phyloP scores from a whole-genome alignment of 805 yeast genomes.

The Candida caryicola region DNA sequence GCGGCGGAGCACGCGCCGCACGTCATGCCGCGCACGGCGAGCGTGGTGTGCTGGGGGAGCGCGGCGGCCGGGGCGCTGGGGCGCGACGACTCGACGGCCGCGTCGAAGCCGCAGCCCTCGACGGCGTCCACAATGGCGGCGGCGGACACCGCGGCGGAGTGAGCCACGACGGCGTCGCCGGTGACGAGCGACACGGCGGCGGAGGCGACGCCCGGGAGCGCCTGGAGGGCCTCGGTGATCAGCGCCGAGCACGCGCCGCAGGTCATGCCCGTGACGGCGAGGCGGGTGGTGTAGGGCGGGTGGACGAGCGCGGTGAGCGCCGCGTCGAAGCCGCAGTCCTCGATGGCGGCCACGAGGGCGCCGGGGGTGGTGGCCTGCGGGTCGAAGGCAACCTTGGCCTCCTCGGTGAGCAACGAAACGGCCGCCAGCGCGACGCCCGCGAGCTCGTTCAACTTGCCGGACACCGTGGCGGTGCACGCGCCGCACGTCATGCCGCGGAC shows the following conservation, averaged over 20 bases:
- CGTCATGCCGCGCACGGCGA: constrained; percentile 30
- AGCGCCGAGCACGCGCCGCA: constrained; percentile 82
- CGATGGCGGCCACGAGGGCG: constrained; percentile 12
- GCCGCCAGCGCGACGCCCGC: constrained; percentile 14
- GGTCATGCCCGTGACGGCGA: constrained; percentile 73
- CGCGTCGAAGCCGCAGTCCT: constrained; percentile 61
- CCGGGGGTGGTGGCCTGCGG: constrained; percentile 9
- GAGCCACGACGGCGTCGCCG: constrained; percentile 63
- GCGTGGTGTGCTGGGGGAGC: constrained; percentile 2
- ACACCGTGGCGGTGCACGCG: constrained; percentile 23
- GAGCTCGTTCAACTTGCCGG: constrained; percentile 17
- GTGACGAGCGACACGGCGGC: constrained; percentile 73
- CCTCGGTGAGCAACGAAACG: constrained; percentile 27
- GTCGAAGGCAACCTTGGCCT: constrained; percentile 21
- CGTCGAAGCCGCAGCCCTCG: constrained; percentile 55
- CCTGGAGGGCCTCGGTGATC: constrained; percentile 53
- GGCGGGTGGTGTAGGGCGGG: constrained; percentile 5
- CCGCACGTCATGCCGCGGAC: constrained; percentile 27
- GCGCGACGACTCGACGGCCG: constrained; percentile 7
- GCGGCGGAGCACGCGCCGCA: constrained; percentile 44
- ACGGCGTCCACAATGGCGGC: constrained; percentile 50
- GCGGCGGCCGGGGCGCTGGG: neutral
- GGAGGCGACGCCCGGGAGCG: constrained; percentile 47
- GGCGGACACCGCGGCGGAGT: constrained; percentile 31
- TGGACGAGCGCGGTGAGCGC: constrained; percentile 1